Evolutionary conservation across 345 rosid genomes (phyloP), one percentile per base, ranked within the genome.

Genomic region (Linum tenue): DNA sequence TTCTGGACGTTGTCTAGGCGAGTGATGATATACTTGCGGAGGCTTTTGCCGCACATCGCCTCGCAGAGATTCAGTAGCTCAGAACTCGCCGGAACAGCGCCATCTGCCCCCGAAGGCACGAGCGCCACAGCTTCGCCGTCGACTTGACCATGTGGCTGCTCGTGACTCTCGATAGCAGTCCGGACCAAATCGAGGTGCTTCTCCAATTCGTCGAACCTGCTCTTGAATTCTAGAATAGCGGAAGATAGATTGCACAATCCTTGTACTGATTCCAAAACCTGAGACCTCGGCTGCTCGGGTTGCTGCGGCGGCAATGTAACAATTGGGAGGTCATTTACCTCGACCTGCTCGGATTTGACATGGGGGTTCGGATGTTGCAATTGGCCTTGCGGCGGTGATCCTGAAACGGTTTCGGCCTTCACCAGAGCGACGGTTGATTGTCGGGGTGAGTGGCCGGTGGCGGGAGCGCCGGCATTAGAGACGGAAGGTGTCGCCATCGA

Each of bases 171-270:
- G 44, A 90, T 76, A 35, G 82, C 75, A 60, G 38, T 65, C 22
- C 43, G 66, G 66, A 83, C 75, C 76, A 76, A 78, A 65, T 79
- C 78, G 55, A 87, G 76, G 65, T 87, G 95, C 3, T 75, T 70
- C 14, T 69, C 75, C 17, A 87, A 64, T 16, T 86, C 97, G 35
- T 79, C 80, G 70, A 70, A 79, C 60, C 80, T 61, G 69, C 70
- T 70, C 42, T 75, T 67, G 76, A 90, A 87, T 55, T 69, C 65
- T 41, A 68, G 59, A 6, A 84, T 68, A 22, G 81, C 79, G 35
- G 81, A 15, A 16, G 87, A 70, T 50, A 85, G 74, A 48, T 66
- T 57, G 43, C 41, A 50, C 31, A 86, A 77, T 8, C 73, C 75
- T 16, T 71, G 65, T 7, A 83, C 70, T 8, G 81, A 74, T 77